phyloP scores from a whole-genome alignment of 305 asterid genomes.

The Fraxinus angustifolia region DNA sequence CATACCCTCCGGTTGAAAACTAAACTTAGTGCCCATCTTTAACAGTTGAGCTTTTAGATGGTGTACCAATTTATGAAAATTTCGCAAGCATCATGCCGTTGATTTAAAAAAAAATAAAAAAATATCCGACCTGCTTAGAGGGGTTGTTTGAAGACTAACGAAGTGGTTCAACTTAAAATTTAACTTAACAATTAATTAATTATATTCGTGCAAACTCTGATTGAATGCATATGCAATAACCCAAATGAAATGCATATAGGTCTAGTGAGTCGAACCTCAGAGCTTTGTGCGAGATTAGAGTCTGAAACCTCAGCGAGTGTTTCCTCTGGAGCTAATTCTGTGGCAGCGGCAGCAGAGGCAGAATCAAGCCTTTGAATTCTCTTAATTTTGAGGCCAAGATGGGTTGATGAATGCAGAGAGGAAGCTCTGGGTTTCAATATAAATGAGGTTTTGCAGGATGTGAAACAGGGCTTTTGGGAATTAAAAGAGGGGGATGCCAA shows the following conservation, averaged over 20 bases:
- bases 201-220: background rate
- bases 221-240: background rate
- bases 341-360: constrained; percentile 24
- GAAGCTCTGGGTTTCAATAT: constrained; percentile 25
- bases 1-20: background rate
- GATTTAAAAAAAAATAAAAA: too few species aligned
- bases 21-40: background rate
- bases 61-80: background rate
- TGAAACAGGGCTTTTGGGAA: constrained; percentile 31
- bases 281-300: constrained; percentile 21
- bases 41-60: background rate
- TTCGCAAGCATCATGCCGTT: background rate
- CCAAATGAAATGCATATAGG: background rate
- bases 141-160: background rate
- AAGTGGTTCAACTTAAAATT: background rate
- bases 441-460: constrained; percentile 32
- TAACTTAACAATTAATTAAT: background rate
- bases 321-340: constrained; percentile 33
- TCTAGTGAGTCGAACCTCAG: constrained; percentile 25
- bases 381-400: constrained; percentile 25
- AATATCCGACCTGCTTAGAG: background rate
- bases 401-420: constrained; percentile 22
- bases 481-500: constrained; percentile 36
- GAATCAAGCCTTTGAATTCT: constrained; percentile 33
- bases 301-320: constrained; percentile 22